Evolutionary conservation across 805 yeast species (phyloP).

Genomic region (Blastobotrys chiropterorum): DNA sequence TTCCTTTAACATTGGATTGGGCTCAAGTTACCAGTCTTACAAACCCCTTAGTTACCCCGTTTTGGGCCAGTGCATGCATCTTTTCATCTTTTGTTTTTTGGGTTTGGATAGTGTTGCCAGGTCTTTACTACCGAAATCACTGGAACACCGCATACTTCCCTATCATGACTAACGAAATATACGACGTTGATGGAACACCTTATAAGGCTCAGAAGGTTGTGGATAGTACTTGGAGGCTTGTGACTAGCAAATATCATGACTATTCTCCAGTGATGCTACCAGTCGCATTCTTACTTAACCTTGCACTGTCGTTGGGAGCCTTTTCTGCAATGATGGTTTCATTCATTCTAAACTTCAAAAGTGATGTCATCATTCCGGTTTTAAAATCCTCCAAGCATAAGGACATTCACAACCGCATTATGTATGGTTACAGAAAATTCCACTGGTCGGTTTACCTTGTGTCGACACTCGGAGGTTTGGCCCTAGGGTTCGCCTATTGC

Average conservation of each 20-base stretch:
- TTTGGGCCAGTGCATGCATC: constrained; percentile 48
- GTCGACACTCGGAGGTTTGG: too few species aligned
- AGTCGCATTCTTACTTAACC: too few species aligned
- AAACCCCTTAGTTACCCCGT: constrained; percentile 45
- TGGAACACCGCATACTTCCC: constrained; percentile 60
- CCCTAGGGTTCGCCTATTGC: too few species aligned
- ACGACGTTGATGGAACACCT: constrained; percentile 45
- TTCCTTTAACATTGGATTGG: constrained; percentile 40
- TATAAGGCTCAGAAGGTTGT: constrained; percentile 46
- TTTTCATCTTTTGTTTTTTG: constrained; percentile 31
- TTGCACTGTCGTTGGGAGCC: constrained; percentile 49
- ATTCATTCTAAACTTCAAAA: constrained; percentile 50
- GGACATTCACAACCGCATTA: too few species aligned
- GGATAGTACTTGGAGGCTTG: constrained; percentile 30
- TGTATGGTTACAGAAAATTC: too few species aligned
- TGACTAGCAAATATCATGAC: constrained; percentile 38
- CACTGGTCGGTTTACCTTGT: too few species aligned
- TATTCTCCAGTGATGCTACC: too few species aligned
- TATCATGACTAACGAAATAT: constrained; percentile 47
- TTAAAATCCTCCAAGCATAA: too few species aligned
- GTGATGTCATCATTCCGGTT: too few species aligned
- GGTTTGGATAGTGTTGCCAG: constrained; percentile 40
- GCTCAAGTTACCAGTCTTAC: constrained; percentile 34
- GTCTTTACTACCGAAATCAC: constrained; percentile 46
- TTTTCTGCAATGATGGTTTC: constrained; percentile 47